These are phyloP conservation scores for Naganishia kalamii DNA, from an alignment of 768 basidiomycete species.

Conservation along the genomic window DNA sequence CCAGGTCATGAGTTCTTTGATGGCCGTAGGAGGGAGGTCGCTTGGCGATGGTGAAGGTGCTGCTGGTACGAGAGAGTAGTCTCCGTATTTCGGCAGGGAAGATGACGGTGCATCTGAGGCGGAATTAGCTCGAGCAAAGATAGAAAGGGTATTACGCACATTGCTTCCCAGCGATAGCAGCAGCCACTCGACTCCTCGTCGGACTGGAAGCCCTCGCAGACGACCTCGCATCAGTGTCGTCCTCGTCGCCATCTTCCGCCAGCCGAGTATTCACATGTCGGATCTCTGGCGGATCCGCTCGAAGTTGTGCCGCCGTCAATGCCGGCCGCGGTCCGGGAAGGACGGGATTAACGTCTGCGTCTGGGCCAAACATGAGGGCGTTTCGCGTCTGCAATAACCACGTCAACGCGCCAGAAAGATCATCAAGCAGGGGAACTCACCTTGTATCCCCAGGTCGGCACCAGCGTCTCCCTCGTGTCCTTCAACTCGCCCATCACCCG, in stretches of 20 bases:
- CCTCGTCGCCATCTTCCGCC: constrained; percentile 55
- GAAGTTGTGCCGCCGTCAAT: constrained; percentile 3
- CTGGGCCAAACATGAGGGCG: constrained; percentile 89
- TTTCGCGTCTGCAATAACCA: constrained; percentile 65
- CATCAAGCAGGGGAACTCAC: constrained; percentile 23
- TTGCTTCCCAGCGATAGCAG: constrained; percentile 85
- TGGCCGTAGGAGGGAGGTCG: constrained; percentile 68
- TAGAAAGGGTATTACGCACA: constrained; percentile 54
- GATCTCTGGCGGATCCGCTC: constrained; percentile 51
- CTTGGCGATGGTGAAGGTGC: constrained; percentile 81
- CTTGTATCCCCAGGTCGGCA: constrained; percentile 42
- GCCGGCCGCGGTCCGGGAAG: constrained; percentile 7
- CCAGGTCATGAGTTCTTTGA: constrained; percentile 96
- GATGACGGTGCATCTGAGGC: constrained; percentile 57
- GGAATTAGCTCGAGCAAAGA: background rate
- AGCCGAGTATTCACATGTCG: constrained; percentile 76
- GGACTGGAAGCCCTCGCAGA: constrained; percentile 63
- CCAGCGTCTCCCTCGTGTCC: constrained; percentile 31
- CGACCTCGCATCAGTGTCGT: constrained; percentile 48
- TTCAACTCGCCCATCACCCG: constrained; percentile 37
- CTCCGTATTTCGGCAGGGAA: constrained; percentile 48
- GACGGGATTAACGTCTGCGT: constrained; percentile 78
- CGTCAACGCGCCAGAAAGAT: constrained; percentile 11
- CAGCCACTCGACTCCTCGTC: constrained; percentile 78
- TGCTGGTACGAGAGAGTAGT: constrained; percentile 72